Base-by-base conservation (phyloP, 257 asterid species). In the Jaltomata sinuosa region DNA sequence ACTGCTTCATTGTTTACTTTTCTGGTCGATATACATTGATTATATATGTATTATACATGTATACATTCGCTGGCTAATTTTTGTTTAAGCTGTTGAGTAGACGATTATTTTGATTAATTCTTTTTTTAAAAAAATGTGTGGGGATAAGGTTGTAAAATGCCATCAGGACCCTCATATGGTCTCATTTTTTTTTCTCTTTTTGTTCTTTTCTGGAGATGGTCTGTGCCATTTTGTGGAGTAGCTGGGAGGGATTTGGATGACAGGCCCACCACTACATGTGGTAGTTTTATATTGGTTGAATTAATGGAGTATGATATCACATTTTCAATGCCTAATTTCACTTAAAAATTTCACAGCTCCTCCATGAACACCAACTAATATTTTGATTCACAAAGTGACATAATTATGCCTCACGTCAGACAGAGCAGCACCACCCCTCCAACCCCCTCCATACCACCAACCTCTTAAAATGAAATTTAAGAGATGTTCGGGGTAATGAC, bases 171-270 rank as follows among this genome's bases (percentile, higher is more conserved):
- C 80, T 80, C 86, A 64, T 29, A 65, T 85, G 76, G 38, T 72
- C 74, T 62, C 32, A 3, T 85, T 55, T 57, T 57, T 25, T 40
- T 45, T 3, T 61, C 84, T 79, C 71, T 64, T 83, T 85, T 87
- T 87, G 87, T 85, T 83, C 76, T 82, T 81, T 83, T 55, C 79
- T 81, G 86, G 34, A 25, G 54, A 83, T 36, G 38, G 53, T 82
- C 38, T 85, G 68, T 68, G 59, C 83, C 83, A 55, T 71, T 83
- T 32, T 34, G 83, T 83, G 86, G 81, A 49, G 81, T 71, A 49
- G 54, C 87, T 86, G 76, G 83, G 61, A 49, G 19, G 79, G 72
- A 11, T 69, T 62, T 53, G 47, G 84, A 72, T 86, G 40, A 83
- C 81, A 53, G 54, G 67, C 83, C 52, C 85, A 59, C 85, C 62